These are phyloP conservation scores for Plantago coronopus DNA, from an alignment of 305 asterid genomes.

Conservation along the genomic window DNA sequence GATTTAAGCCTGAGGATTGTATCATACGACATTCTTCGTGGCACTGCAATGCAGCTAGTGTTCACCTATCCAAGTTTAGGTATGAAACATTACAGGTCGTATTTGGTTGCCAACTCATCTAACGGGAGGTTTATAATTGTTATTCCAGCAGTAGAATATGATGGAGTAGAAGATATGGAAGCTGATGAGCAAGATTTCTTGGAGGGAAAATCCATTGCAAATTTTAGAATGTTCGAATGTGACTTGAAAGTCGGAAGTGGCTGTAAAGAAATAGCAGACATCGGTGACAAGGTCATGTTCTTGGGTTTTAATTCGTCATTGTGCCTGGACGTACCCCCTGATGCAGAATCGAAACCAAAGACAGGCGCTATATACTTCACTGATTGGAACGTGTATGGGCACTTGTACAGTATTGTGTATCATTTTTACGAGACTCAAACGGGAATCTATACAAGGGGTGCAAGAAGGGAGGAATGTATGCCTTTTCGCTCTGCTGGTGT, in stretches of 20 bases:
- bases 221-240: slow-evolving; percentile 5
- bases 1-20: slow-evolving; percentile 8
- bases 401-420: not conserved
- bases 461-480: no score
- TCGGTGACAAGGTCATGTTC: slow-evolving; percentile 16
- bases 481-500: no score
- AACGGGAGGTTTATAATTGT: slow-evolving; percentile 15
- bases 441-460: not conserved
- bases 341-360: not conserved
- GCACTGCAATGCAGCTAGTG: not conserved
- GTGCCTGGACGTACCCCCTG: not conserved
- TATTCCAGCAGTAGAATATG: not conserved
- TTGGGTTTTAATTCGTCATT: slow-evolving; percentile 21
- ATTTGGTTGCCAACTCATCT: slow-evolving; percentile 15
- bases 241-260: slow-evolving; percentile 10
- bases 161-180: not conserved
- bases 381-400: not conserved
- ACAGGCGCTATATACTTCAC: not conserved
- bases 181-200: no score
- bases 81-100: not conserved
- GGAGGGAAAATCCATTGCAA: no score
- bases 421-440: not conserved
- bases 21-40: slow-evolving; percentile 16
- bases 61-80: not conserved
- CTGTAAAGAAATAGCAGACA: not conserved